Percentiles rank a stretch among this genome's conserved stretches.
Conservation (phyloP, 331 rosid species). For the Malus hybrid region DNA sequence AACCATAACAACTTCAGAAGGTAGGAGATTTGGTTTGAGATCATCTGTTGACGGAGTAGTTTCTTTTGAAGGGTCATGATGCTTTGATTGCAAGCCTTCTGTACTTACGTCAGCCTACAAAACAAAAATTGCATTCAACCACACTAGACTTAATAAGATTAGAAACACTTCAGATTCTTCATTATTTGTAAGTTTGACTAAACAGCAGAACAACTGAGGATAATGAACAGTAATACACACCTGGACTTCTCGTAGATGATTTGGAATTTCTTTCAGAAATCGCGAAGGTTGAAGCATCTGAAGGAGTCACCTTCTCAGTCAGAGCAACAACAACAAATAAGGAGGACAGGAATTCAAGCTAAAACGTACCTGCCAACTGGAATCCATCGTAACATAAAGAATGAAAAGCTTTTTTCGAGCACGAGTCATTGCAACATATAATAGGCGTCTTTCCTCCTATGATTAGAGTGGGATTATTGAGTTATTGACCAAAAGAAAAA, state of each 20-base stretch:
- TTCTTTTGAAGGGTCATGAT: conserved; percentile 29
- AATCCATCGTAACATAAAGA: conserved; percentile 63
- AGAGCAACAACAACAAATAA: neutral
- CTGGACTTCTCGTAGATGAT: no score
- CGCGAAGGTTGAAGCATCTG: no score
- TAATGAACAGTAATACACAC: neutral
- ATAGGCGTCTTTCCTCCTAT: conserved; percentile 38
- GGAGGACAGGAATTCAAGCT: neutral
- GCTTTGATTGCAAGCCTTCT: conserved; percentile 30
- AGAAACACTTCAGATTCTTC: neutral
- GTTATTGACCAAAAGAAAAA: no score
- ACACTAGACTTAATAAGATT: neutral
- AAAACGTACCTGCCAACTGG: conserved; percentile 76
- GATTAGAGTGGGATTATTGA: no score
- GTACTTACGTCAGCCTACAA: conserved; percentile 49
- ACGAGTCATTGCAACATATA: conserved; percentile 98
- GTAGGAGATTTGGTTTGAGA: conserved; percentile 15
- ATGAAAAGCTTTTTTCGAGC: conserved; percentile 68
- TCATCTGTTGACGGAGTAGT: conserved; percentile 10
- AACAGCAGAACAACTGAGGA: neutral
- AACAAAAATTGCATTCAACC: conserved; percentile 19
- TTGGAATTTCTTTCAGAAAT: no score
- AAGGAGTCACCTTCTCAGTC: no score
- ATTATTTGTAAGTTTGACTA: neutral
- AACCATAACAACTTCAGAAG: conserved; percentile 29